Evolutionary conservation across 495 filamentous ascomycete genomes (phyloP).

Genomic region (Neurospora sp.): DNA sequence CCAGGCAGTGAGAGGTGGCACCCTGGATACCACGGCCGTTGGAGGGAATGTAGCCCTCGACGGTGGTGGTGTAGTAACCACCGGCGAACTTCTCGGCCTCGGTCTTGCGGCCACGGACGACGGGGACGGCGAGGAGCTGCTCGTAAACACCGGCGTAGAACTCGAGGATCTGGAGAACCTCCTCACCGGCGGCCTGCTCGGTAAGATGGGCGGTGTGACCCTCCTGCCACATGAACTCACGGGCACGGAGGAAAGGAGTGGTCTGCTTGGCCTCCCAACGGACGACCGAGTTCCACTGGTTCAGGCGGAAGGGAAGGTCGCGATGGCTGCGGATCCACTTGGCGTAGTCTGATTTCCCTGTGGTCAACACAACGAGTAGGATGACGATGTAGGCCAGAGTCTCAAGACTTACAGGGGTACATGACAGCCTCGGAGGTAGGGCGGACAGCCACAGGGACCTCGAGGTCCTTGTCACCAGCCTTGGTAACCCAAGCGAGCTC

Average conservation of each 20-base stretch:
- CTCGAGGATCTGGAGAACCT: constrained; percentile 90
- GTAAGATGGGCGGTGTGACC: constrained; percentile 93
- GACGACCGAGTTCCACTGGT: constrained; percentile 98
- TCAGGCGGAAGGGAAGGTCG: constrained; percentile 83
- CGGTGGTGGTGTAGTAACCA: constrained; percentile 87
- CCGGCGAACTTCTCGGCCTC: constrained; percentile 97
- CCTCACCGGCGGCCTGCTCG: constrained; percentile 61
- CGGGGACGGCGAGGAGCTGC: constrained; percentile 86
- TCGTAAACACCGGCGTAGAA: constrained; percentile 83
- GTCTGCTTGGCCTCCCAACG: constrained; percentile 98
- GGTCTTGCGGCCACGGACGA: constrained; percentile 80
- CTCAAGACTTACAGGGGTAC: constrained; percentile 47
- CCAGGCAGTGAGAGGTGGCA: constrained; percentile 85
- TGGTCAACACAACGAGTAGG: not conserved
- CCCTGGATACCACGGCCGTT: constrained; percentile 96
- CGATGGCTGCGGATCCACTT: constrained; percentile 94
- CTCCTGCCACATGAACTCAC: constrained; percentile 98
- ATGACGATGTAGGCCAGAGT: not conserved
- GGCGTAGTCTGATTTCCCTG: constrained; percentile 67
- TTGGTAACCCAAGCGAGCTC: constrained; percentile 98
- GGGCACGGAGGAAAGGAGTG: constrained; percentile 82
- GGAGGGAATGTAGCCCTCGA: constrained; percentile 88
- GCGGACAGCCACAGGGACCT: constrained; percentile 90
- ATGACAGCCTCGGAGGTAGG: constrained; percentile 91
- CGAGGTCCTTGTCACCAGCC: constrained; percentile 82